phyloP scores from a whole-genome alignment of 306 rosid genomes.

The Crotalaria pallida region DNA sequence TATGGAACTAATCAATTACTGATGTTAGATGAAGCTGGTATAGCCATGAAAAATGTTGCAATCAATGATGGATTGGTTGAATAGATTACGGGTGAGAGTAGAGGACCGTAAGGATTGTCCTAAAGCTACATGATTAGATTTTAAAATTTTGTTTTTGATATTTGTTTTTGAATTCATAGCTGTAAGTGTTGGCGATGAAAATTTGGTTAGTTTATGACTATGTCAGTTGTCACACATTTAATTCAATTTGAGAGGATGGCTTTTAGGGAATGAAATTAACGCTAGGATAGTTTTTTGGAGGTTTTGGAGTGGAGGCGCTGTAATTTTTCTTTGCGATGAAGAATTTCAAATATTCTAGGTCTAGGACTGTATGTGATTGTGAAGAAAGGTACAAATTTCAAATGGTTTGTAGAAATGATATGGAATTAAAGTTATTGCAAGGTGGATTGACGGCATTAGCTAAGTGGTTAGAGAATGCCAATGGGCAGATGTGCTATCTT shows the following conservation, averaged over 20 bases:
- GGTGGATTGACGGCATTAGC: not conserved
- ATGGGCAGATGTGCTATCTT: not conserved
- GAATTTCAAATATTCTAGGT: not conserved
- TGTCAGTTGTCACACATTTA: not conserved
- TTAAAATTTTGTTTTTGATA: not conserved
- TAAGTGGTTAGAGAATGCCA: not conserved
- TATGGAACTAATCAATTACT: not conserved
- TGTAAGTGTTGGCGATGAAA: conserved; percentile 9
- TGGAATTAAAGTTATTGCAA: not conserved
- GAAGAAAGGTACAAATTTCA: not conserved
- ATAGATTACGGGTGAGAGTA: conserved; percentile 17
- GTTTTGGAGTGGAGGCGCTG: not conserved
- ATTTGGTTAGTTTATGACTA: conserved; percentile 12
- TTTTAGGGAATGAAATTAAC: conserved; percentile 1
- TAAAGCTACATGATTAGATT: not conserved
- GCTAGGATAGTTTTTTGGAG: not conserved
- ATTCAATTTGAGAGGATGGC: not conserved
- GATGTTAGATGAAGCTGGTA: not conserved
- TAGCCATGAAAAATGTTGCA: conserved; percentile 8
- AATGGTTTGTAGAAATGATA: not conserved
- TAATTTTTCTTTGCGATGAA: not conserved
- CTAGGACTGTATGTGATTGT: not conserved
- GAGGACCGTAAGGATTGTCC: conserved; percentile 3
- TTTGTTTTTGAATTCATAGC: not conserved
- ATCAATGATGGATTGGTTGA: conserved; percentile 6